phyloP scores from a whole-genome alignment of 768 basidiomycete species.

The Hemileccinum rubropunctum region DNA sequence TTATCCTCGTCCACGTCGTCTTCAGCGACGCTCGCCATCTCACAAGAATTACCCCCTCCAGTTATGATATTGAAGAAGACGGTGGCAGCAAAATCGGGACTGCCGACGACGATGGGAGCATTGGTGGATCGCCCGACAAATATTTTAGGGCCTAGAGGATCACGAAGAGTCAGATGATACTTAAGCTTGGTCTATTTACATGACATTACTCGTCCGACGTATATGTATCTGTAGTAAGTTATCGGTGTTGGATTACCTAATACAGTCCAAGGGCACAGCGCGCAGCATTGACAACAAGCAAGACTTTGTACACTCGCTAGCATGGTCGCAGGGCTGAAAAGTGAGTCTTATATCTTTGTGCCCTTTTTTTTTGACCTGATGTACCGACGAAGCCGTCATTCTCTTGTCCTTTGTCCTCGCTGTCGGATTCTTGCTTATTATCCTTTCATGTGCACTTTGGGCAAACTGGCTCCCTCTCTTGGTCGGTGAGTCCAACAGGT shows the following conservation, averaged over 20 bases:
- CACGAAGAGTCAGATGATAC: constrained; percentile 27
- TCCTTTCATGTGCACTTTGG: constrained; percentile 95
- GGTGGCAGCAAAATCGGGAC: constrained; percentile 16
- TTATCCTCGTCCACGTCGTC: constrained; percentile 41
- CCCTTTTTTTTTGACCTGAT: constrained; percentile 1
- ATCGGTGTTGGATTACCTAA: constrained; percentile 23
- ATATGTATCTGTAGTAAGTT: neutral
- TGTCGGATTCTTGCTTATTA: constrained; percentile 95
- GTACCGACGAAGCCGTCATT: constrained; percentile 70
- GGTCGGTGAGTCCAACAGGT: constrained; percentile 66
- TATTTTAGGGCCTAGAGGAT: constrained; percentile 32
- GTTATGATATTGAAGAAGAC: constrained; percentile 21
- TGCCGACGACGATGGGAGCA: constrained; percentile 25
- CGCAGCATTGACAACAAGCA: constrained; percentile 4
- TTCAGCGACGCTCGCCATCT: constrained; percentile 26
- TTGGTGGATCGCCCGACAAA: constrained; percentile 34
- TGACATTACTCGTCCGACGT: too few relatives aligned
- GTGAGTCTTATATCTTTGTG: constrained; percentile 37
- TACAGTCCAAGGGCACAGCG: neutral
- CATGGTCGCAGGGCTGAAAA: constrained; percentile 70
- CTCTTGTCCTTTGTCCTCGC: constrained; percentile 96
- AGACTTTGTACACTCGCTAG: neutral
- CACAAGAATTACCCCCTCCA: constrained; percentile 11
- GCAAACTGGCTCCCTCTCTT: constrained; percentile 95
- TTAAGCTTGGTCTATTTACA: neutral